Conservation (phyloP, 441 rosid genomes). For the Capsella rubella region DNA sequence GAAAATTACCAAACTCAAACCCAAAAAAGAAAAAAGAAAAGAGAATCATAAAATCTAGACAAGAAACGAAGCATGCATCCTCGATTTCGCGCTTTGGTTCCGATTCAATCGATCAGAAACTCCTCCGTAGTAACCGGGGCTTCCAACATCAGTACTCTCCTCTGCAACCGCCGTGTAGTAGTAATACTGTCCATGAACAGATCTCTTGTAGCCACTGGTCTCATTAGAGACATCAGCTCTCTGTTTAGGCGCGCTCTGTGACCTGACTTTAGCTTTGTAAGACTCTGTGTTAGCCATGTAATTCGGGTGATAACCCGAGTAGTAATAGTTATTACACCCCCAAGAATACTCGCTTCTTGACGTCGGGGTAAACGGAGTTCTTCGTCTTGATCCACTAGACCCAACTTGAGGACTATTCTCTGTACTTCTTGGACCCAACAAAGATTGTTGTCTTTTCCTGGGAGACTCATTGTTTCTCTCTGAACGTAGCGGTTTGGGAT, state of each 20-base stretch:
- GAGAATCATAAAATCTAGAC: constrained; percentile 28
- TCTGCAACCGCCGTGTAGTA: constrained; percentile 34
- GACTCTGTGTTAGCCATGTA: constrained; percentile 65
- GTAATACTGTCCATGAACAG: constrained; percentile 41
- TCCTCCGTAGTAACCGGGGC: constrained; percentile 37
- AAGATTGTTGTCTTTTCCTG: constrained; percentile 40
- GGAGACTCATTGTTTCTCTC: constrained; percentile 42
- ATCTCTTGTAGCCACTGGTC: constrained; percentile 40
- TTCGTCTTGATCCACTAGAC: constrained; percentile 45
- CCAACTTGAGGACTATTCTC: constrained; percentile 46
- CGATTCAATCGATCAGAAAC: constrained; percentile 38
- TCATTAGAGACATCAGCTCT: constrained; percentile 41
- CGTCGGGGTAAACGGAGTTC: constrained; percentile 44
- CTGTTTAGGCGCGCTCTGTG: constrained; percentile 56
- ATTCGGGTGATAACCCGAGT: constrained; percentile 51
- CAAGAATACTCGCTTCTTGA: constrained; percentile 46
- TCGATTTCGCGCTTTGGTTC: constrained; percentile 43
- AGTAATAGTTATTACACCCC: constrained; percentile 49
- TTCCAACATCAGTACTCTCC: constrained; percentile 34
- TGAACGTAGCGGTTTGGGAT: constrained; percentile 14
- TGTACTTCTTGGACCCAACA: constrained; percentile 37
- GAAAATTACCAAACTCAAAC: constrained; percentile 29
- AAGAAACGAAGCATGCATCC: constrained; percentile 42
- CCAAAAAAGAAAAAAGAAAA: background rate
- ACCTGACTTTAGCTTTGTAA: constrained; percentile 56